Evolutionary conservation across 1,284 basidiomycete species (phyloP), one percentile per base, ranked within the genome.

Genomic region (Mrakiaceae sp.): DNA sequence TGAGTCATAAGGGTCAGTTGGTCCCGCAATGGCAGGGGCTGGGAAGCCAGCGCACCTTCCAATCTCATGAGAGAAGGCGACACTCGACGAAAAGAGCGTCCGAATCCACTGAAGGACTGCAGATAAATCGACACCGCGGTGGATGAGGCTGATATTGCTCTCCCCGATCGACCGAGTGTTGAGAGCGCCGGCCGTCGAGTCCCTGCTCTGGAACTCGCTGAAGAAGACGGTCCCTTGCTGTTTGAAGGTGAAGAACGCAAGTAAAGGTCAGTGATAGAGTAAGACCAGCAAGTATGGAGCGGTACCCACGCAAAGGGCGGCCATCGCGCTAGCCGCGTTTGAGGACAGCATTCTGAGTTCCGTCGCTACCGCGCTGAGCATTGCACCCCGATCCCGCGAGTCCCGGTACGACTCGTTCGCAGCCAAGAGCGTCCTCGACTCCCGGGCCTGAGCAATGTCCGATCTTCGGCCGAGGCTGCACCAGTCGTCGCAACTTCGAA

Each of bases 401-500:
- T 79, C 77, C 46, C 74, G 71, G 64, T 78, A 77, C 40, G 74
- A 74, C 46, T 77, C 82, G 0, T 83, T 83, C 0, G 85, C 85
- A 7, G 83, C 81, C 67, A 84, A 83, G 69, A 91, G 84, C 81
- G 91, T 91, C 61, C 82, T 75, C 42, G 85, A 82, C 58, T 89
- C 79, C 61, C 88, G 83, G 66, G 86, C 87, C 72, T 85, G 88
- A 42, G 85, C 83, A 12, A 80, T 78, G 67, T 90, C 89, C 1
- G 84, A 82, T 70, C 90, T 84, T 58, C 84, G 82, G 6, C 89
- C 90, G 63, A 89, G 81, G 70, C 88, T 85, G 74, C 93, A 95
- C 94, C 94, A 97, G 70, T 95, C 92, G 74, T 92, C 88, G 71
- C 92, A 94, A 53, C 92, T 79, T 56, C 87, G 83, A 75, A 90